Conservation (phyloP, 768 basidiomycete species). For the Psilocybe sp. region DNA sequence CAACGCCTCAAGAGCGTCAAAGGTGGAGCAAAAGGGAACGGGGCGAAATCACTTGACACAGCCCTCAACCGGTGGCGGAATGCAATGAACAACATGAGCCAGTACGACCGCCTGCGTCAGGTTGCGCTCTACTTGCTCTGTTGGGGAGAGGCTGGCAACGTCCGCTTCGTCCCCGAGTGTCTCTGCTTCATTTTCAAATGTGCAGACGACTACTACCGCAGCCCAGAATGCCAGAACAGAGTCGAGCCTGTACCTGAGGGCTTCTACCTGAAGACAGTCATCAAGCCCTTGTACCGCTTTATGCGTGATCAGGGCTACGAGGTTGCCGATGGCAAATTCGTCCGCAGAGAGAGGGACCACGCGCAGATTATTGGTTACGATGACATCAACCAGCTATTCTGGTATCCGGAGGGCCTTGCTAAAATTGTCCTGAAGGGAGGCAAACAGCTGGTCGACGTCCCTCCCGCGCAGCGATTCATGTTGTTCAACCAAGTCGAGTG, state of each 20-base stretch:
- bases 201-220: conserved; percentile 98
- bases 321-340: conserved; percentile 91
- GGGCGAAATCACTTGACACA: conserved; percentile 82
- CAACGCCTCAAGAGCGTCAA: conserved; percentile 86
- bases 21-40: conserved; percentile 41
- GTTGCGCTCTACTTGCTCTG: conserved; percentile 94
- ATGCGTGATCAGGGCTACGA: conserved; percentile 98
- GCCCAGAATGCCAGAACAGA: conserved; percentile 94
- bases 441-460: conserved; percentile 89
- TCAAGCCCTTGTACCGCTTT: conserved; percentile 94
- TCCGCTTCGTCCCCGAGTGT: conserved; percentile 95
- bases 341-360: conserved; percentile 92
- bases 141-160: conserved; percentile 98
- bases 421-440: conserved; percentile 88
- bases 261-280: conserved; percentile 84
- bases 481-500: conserved; percentile 91
- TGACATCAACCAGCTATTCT: conserved; percentile 98
- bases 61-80: conserved; percentile 95
- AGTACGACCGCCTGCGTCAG: conserved; percentile 96
- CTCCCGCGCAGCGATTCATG: conserved; percentile 91
- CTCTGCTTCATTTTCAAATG: conserved; percentile 99
- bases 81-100: conserved; percentile 99
- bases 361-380: conserved; percentile 98
- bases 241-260: conserved; percentile 94
- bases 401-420: conserved; percentile 98